Evolutionary conservation across 352 stramenopile genomes (phyloP).

Genomic region (Globisporangium iwayamae): DNA sequence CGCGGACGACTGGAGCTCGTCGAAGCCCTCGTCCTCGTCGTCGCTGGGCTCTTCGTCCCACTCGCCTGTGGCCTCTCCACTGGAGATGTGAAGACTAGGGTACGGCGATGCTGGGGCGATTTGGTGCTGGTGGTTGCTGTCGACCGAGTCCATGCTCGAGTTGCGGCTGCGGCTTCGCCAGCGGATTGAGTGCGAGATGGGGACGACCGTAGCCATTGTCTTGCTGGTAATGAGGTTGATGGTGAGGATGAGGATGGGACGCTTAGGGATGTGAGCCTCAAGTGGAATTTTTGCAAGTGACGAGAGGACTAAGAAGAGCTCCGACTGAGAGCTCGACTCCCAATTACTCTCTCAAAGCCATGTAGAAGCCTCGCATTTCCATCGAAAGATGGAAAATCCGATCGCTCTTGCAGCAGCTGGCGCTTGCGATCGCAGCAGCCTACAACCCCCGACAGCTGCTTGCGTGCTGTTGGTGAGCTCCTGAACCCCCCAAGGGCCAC

Average conservation of each 20-base stretch:
- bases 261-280: not conserved
- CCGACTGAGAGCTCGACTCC: not conserved
- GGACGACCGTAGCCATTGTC: constrained; percentile 52
- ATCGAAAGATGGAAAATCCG: not conserved
- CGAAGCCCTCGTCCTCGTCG: constrained; percentile 31
- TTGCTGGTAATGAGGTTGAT: not conserved
- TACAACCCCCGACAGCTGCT: not conserved
- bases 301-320: not conserved
- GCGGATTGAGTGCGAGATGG: constrained; percentile 48
- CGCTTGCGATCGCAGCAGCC: not conserved
- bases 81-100: not conserved
- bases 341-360: not conserved
- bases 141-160: constrained; percentile 32
- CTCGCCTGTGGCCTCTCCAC: not conserved
- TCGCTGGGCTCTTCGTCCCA: constrained; percentile 16
- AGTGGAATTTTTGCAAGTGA: not conserved
- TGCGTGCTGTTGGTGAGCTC: not conserved
- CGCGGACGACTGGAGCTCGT: constrained; percentile 30
- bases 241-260: not conserved
- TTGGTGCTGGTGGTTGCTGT: constrained; percentile 11
- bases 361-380: not conserved
- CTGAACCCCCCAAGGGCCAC: not conserved
- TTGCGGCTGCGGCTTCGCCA: constrained; percentile 52
- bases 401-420: constrained; percentile 4
- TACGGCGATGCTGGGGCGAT: constrained; percentile 7